phyloP scores from a whole-genome alignment of 2,329 filamentous ascomycete species.

The Diaporthe sp. region DNA sequence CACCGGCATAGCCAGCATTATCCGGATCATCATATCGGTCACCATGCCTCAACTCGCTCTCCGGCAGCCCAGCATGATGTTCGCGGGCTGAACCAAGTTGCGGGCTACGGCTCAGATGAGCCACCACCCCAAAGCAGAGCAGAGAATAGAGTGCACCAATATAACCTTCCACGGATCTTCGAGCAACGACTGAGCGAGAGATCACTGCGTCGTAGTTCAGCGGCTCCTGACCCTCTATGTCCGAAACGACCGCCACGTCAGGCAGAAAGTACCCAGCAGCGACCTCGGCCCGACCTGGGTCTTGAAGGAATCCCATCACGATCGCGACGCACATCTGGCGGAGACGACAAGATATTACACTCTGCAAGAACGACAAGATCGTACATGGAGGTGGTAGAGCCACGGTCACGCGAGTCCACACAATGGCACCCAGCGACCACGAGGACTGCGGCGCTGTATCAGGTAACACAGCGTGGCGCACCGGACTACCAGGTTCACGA shows the following conservation, averaged over 20 bases:
- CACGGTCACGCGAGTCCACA: neutral
- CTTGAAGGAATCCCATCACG: neutral
- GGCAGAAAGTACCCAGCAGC: neutral
- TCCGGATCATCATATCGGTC: too few species aligned
- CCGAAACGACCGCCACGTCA: neutral
- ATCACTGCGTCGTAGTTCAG: neutral
- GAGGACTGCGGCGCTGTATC: too few species aligned
- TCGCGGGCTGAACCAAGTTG: neutral
- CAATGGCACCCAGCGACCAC: too few species aligned
- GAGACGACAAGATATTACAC: neutral
- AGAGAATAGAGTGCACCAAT: neutral
- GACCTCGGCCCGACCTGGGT: neutral
- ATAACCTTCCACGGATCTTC: accelerated
- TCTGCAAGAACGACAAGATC: neutral
- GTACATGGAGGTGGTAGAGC: neutral
- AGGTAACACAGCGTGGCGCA: neutral
- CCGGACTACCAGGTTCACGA: too few species aligned
- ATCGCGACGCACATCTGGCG: neutral
- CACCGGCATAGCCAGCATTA: neutral
- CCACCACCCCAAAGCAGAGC: neutral
- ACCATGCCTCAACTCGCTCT: too few species aligned
- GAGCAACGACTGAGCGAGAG: neutral
- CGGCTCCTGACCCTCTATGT: neutral
- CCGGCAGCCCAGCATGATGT: neutral
- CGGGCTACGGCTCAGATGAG: neutral